These are phyloP conservation scores for Tricholoma flavovirens DNA, from an alignment of 768 basidiomycete species.

Conservation along the genomic window DNA sequence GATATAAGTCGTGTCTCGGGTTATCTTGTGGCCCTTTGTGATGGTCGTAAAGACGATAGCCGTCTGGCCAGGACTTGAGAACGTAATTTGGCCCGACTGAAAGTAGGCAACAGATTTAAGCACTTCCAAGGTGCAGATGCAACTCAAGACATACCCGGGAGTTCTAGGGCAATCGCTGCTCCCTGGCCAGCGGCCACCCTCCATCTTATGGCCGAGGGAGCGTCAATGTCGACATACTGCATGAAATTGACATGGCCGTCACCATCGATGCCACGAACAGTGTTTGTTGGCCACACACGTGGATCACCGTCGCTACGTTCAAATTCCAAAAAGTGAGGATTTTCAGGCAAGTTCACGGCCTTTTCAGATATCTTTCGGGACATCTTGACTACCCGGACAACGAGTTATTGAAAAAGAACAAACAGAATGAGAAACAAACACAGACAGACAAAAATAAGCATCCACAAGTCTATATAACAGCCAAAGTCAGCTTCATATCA, in stretches of 20 bases:
- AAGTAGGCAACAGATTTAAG: conserved; percentile 4
- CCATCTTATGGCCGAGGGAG: conserved; percentile 54
- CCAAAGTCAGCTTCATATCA: too few relatives aligned
- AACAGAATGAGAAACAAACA: too few relatives aligned
- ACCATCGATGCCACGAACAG: conserved; percentile 42
- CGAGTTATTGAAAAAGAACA: neutral
- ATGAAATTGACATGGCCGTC: conserved; percentile 73
- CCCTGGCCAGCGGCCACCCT: conserved; percentile 37
- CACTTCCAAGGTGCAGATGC: neutral
- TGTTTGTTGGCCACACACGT: conserved; percentile 52
- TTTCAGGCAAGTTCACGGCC: conserved; percentile 34
- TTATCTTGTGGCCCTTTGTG: conserved; percentile 51
- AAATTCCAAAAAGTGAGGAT: conserved; percentile 56
- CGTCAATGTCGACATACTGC: conserved; percentile 46
- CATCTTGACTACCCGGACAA: conserved; percentile 13
- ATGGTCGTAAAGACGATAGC: conserved; percentile 72
- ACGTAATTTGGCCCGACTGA: conserved; percentile 52
- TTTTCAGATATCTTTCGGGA: conserved; percentile 26
- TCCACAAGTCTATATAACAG: neutral
- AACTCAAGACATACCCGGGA: conserved; percentile 39
- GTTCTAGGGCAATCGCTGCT: conserved; percentile 35
- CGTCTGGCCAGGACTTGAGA: conserved; percentile 56
- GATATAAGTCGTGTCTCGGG: conserved; percentile 73
- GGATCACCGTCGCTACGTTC: conserved; percentile 54
- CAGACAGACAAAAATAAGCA: neutral